Conservation (phyloP, 2,329 filamentous ascomycete species). For the Aureobasidium sp. region DNA sequence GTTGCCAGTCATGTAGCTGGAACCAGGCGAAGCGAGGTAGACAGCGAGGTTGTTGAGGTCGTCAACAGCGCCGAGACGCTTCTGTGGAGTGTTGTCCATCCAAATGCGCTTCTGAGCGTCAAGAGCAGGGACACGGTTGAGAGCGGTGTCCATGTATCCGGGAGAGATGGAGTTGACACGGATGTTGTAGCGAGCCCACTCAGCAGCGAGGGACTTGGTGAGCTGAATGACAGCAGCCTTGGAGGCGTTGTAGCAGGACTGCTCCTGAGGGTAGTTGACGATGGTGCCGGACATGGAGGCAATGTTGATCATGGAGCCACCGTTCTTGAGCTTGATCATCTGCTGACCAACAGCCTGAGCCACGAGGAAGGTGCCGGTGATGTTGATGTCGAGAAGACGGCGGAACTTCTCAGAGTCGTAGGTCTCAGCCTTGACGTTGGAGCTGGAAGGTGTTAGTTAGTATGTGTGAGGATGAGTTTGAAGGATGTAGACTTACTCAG, state of each 20-base stretch:
- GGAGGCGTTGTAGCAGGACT: constrained; percentile 74
- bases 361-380: constrained; percentile 71
- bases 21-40: constrained; percentile 65
- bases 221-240: constrained; percentile 74
- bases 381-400: constrained; percentile 71
- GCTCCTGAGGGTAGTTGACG: constrained; percentile 56
- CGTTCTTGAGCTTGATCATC: constrained; percentile 65
- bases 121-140: constrained; percentile 68
- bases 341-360: constrained; percentile 45
- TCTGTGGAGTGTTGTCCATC: constrained; percentile 64
- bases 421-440: constrained; percentile 72
- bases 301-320: constrained; percentile 66
- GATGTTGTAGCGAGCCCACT: constrained; percentile 75
- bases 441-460: constrained; percentile 32
- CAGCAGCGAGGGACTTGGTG: constrained; percentile 70
- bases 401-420: constrained; percentile 70
- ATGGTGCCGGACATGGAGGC: constrained; percentile 51
- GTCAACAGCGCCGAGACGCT: constrained; percentile 61
- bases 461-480: background rate
- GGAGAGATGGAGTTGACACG: constrained; percentile 79
- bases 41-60: constrained; percentile 72
- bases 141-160: constrained; percentile 77
- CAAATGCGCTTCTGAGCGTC: constrained; percentile 78
- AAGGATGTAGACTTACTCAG: constrained; percentile 44
- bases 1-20: constrained; percentile 67